phyloP scores from a whole-genome alignment of 345 rosid species.

The Euphorbia tirucalli region DNA sequence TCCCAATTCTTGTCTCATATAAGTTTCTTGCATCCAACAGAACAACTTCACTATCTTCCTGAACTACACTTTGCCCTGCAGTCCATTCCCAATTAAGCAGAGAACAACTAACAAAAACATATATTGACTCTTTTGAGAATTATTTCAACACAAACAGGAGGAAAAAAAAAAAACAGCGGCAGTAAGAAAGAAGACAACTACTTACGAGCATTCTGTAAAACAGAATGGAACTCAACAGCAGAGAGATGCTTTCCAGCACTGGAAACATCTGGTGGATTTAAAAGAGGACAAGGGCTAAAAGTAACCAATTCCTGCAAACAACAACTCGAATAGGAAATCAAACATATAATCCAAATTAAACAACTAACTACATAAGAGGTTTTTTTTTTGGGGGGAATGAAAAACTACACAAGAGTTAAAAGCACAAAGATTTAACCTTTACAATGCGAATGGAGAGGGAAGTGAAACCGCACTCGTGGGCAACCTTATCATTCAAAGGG shows the following conservation, averaged over 20 bases:
- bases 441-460: conserved; percentile 83
- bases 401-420: not conserved
- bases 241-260: conserved; percentile 88
- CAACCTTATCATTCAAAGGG: conserved; percentile 68
- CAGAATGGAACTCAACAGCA: conserved; percentile 77
- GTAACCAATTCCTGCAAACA: conserved; percentile 76
- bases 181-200: not conserved
- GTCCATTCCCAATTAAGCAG: not conserved
- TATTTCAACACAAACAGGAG: not conserved
- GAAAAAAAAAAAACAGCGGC: not conserved
- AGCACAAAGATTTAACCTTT: conserved; percentile 39
- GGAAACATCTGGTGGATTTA: conserved; percentile 63
- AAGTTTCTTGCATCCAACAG: conserved; percentile 88
- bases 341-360: not conserved
- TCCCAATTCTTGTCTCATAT: conserved; percentile 91
- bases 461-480: conserved; percentile 83
- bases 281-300: conserved; percentile 60
- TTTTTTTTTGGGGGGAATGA: no score
- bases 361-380: no score
- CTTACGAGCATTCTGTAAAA: conserved; percentile 64
- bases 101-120: not conserved
- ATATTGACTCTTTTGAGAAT: not conserved
- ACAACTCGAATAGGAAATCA: not conserved
- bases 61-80: conserved; percentile 35
- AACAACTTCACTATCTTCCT: conserved; percentile 46